These are phyloP conservation scores for Bassia scoparia DNA, from an alignment of 148 eudicot genomes.

Conservation along the genomic window DNA sequence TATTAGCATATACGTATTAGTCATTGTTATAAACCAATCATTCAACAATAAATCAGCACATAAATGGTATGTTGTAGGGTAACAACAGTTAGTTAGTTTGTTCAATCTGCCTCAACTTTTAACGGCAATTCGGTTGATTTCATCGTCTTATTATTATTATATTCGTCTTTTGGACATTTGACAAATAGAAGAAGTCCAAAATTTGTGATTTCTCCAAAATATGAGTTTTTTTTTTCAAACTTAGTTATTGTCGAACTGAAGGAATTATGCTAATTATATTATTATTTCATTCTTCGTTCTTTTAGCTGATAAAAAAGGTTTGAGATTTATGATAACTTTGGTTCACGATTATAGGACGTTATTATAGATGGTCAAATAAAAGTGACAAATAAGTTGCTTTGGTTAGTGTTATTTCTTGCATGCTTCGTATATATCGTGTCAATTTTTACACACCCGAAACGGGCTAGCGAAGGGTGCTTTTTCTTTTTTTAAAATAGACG, in stretches of 20 bases:
- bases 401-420: not conserved
- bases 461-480: too few species aligned
- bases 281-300: not conserved
- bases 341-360: not conserved
- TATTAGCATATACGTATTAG: too few species aligned
- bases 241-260: constrained; percentile 16
- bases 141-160: too few species aligned
- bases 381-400: not conserved
- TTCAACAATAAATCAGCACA: too few species aligned
- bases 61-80: too few species aligned
- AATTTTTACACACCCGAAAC: too few species aligned
- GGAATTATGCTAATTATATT: constrained; percentile 25
- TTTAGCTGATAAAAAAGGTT: constrained; percentile 15
- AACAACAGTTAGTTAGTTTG: too few species aligned
- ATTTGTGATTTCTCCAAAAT: constrained; percentile 12
- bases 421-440: too few species aligned
- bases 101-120: constrained; percentile 4
- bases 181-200: constrained; percentile 9
- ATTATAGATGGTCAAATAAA: not conserved
- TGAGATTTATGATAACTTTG: constrained; percentile 7
- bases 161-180: not conserved
- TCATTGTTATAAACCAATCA: too few species aligned
- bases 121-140: not conserved
- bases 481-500: too few species aligned
- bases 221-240: not conserved